phyloP scores from a whole-genome alignment of 805 yeast genomes.

The Phaffomyces opuntiae region DNA sequence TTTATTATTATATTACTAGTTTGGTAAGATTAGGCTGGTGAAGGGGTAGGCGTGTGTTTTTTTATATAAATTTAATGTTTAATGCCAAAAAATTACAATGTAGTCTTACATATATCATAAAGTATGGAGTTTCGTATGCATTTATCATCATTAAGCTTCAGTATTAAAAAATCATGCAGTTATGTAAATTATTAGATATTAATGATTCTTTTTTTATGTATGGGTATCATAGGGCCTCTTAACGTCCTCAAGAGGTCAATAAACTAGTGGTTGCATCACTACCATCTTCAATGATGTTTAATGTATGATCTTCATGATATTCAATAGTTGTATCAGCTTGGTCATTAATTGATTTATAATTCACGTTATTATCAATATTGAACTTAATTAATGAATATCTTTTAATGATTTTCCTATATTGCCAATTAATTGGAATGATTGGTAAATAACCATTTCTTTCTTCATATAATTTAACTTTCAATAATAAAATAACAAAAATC shows the following conservation, averaged over 20 bases:
- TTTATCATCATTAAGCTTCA: no score
- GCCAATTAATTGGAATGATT: conserved; percentile 55
- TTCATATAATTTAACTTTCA: conserved; percentile 41
- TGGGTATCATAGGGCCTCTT: neutral
- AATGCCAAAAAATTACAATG: neutral
- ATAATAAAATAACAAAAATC: conserved; percentile 42
- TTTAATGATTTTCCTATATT: conserved; percentile 43
- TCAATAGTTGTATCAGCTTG: conserved; percentile 2
- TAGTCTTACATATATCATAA: neutral
- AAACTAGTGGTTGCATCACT: conserved; percentile 17
- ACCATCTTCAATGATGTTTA: conserved; percentile 7
- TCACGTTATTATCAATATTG: conserved; percentile 28
- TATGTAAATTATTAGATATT: no score
- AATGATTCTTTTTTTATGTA: no score
- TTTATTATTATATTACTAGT: no score
- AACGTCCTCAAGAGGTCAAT: conserved; percentile 10
- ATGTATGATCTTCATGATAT: neutral
- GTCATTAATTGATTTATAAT: conserved; percentile 14
- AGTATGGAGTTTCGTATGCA: neutral
- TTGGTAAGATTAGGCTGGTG: no score
- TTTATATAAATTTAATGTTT: neutral
- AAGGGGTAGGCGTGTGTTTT: neutral
- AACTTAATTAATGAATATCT: conserved; percentile 28
- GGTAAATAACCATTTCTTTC: conserved; percentile 58
- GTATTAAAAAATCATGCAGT: neutral